Conservation (phyloP, 495 filamentous ascomycete genomes). For the Aspergillus incahuasiensis region DNA sequence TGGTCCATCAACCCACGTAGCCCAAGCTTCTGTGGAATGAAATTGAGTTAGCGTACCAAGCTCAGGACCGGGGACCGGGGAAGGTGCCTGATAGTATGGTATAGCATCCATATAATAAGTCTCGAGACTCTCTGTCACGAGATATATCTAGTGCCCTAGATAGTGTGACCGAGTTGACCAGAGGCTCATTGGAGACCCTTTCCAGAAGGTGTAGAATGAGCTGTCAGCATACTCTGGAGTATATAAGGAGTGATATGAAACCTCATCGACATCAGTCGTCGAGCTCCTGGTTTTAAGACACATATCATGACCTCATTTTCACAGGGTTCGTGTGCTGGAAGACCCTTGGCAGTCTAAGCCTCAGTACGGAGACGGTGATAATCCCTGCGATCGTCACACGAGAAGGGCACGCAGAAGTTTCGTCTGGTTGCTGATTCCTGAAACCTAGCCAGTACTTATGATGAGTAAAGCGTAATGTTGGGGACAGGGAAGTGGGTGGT, state of each 20-base stretch:
- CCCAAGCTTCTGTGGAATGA: background rate
- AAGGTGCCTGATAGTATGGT: too few species aligned
- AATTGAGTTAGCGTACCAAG: background rate
- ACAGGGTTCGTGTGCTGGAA: background rate
- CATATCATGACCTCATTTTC: conserved; percentile 8
- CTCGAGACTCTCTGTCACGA: background rate
- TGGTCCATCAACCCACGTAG: background rate
- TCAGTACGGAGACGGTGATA: background rate
- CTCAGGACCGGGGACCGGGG: too few species aligned
- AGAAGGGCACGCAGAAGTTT: background rate
- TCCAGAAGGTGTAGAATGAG: too few species aligned
- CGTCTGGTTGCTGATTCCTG: background rate
- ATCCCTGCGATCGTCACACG: background rate
- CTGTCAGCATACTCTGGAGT: background rate
- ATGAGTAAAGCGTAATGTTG: background rate
- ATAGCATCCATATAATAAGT: background rate
- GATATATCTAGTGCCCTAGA: background rate
- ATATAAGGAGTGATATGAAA: background rate
- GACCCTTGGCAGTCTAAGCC: conserved; percentile 2
- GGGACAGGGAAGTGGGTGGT: background rate
- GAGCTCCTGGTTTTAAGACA: background rate
- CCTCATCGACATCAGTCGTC: background rate
- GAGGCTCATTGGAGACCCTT: background rate
- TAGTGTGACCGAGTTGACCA: background rate
- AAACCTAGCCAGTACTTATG: background rate